These are phyloP conservation scores for Ascosphaera aggregata DNA, from an alignment of 2,329 filamentous ascomycete genomes.

Conservation along the genomic window DNA sequence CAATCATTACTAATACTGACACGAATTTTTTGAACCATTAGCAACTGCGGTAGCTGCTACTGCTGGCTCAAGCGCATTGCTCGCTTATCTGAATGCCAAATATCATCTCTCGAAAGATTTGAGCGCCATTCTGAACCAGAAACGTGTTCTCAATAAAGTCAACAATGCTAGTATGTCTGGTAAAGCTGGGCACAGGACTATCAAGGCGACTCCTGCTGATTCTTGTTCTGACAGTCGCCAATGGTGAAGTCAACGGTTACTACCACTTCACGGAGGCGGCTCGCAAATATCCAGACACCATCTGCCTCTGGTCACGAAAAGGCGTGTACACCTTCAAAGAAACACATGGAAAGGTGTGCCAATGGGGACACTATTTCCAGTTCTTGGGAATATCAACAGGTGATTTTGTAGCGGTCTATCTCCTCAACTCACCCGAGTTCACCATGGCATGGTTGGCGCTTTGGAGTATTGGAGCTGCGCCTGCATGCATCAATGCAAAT, in stretches of 20 bases:
- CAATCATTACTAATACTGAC: too few species aligned
- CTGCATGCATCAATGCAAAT: constrained; percentile 50
- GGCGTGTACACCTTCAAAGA: constrained; percentile 36
- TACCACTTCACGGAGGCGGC: constrained; percentile 39
- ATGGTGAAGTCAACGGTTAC: constrained; percentile 36
- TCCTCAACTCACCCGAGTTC: constrained; percentile 45
- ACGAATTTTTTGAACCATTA: too few species aligned
- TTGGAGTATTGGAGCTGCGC: constrained; percentile 41
- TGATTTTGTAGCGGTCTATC: constrained; percentile 41
- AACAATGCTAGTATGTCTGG: not conserved
- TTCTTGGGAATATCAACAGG: constrained; percentile 32
- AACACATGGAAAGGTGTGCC: constrained; percentile 30
- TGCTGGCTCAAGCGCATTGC: constrained; percentile 18
- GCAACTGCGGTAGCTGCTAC: constrained; percentile 8
- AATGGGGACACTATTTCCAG: constrained; percentile 39
- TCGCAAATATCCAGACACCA: constrained; percentile 26
- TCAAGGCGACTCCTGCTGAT: constrained; percentile 19
- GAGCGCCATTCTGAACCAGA: constrained; percentile 4
- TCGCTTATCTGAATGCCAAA: constrained; percentile 45
- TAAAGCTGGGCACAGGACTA: constrained; percentile 22
- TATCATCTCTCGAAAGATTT: constrained; percentile 42
- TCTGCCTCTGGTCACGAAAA: constrained; percentile 44
- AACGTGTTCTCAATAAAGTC: not conserved
- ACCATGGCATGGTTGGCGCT: constrained; percentile 40
- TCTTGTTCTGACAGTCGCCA: constrained; percentile 16